A percentile compares a stretch with the other conserved stretches of the same genome.
These are phyloP conservation scores for Sarocladium oryzae DNA, from an alignment of 2,329 filamentous ascomycete species.

Conservation along the genomic window DNA sequence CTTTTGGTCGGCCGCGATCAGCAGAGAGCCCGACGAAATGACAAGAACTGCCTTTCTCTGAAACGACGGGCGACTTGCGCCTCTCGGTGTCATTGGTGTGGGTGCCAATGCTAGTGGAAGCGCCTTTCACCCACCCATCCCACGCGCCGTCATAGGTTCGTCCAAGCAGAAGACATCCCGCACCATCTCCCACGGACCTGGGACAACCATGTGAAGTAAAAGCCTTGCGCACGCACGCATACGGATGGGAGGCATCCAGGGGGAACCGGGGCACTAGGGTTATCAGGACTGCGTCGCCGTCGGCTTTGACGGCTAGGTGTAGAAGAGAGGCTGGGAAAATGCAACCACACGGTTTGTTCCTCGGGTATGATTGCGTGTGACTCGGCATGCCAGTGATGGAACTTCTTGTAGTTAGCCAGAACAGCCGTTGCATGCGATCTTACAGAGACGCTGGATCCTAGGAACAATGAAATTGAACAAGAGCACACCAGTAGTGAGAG, in stretches of 20 bases:
- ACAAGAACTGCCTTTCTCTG: no score
- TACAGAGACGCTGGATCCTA: no score
- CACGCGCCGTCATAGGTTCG: not conserved
- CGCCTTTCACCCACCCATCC: constrained; percentile 4
- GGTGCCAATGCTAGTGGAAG: not conserved
- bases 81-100: not conserved
- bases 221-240: not conserved
- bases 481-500: not conserved
- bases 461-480: no score
- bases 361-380: not conserved
- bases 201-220: not conserved
- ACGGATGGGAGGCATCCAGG: not conserved
- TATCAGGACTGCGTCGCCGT: no score
- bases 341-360: not conserved
- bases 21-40: no score
- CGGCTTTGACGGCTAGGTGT: no score
- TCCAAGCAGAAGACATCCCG: not conserved
- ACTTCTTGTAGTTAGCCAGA: no score
- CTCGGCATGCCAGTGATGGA: no score
- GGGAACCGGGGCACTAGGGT: no score
- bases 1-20: no score
- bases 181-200: constrained; percentile 4
- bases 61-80: not conserved
- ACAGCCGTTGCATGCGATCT: no score
- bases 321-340: not conserved